Conservation (phyloP, 768 basidiomycete genomes). For the Mycena crocata region DNA sequence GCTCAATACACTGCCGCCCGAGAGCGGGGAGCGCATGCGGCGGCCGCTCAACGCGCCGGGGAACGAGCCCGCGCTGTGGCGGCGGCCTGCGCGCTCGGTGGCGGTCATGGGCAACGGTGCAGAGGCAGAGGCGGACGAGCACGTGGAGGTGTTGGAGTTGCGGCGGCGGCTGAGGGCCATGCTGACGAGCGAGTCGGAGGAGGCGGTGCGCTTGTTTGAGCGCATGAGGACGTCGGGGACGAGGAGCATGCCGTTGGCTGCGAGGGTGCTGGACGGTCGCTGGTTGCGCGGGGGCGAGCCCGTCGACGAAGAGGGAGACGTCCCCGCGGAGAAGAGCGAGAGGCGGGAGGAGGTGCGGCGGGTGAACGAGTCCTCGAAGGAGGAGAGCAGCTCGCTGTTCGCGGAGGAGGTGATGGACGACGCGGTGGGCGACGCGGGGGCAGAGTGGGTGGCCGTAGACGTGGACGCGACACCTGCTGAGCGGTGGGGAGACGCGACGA, state of each 20-base stretch:
- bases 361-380: conserved; percentile 24
- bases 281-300: conserved; percentile 23
- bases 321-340: conserved; percentile 59
- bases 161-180: neutral
- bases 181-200: conserved; percentile 5
- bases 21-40: conserved; percentile 49
- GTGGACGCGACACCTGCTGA: conserved; percentile 58
- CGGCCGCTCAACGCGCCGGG: conserved; percentile 34
- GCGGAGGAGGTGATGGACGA: conserved; percentile 47
- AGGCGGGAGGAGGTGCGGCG: conserved; percentile 56
- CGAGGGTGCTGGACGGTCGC: neutral
- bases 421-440: conserved; percentile 48
- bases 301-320: conserved; percentile 37
- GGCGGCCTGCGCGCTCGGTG: conserved; percentile 45
- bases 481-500: conserved; percentile 64
- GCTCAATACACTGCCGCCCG: conserved; percentile 37
- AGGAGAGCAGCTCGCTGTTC: conserved; percentile 58
- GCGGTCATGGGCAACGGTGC: neutral
- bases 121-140: no score
- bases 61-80: conserved; percentile 48
- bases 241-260: conserved; percentile 23
- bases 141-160: no score
- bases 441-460: conserved; percentile 47
- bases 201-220: conserved; percentile 20
- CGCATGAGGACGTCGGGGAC: conserved; percentile 54